Base-by-base conservation (phyloP, 352 stramenopile species). In the Peronospora belbahrii region DNA sequence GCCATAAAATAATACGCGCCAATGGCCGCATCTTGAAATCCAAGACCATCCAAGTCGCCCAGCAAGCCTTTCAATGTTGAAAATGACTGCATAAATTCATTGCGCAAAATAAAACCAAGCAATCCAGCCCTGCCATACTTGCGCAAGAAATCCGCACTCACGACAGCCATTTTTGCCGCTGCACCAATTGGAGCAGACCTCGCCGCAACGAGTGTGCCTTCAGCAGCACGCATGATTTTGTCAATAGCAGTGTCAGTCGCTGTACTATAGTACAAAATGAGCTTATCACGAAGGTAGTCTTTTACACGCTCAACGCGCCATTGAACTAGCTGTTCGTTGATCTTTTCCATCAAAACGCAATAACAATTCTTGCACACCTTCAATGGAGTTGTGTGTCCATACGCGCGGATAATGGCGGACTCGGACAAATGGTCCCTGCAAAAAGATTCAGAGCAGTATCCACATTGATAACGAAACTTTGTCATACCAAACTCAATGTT, bases 1-100 rank as follows among this genome's bases (percentile, higher is more conserved):
- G 82, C 82, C 82, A 94, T 94, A 33, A 91, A 91, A 41, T 94
- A 94, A 34, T 90, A 94, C 11, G 78, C 85, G 1, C 82, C 82
- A 43, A 94, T 74, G 0, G 82, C 78, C 34, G 80, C 79, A 62
- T 94, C 82, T 59, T 94, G 82, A 43, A 94, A 88, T 0, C 74
- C 75, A 22, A 94, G 65, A 37, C 78, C 76, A 33, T 86, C 79
- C 4, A 94, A 52, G 46, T 94, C 77, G 0, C 79, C 82, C 15
- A 91, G 76, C 33, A 94, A 37, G 0, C 72, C 75, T 46, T 89
- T 90, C 25, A 94, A 42, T 2, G 80, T 94, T n/a, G 77, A 59
- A 45, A 91, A 91, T 0, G 82, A 91, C 36, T 94, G 79, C 77
- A 94, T 89, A 27, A 94, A 91, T 36, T 94, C 79, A 48, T 94